Conservation (phyloP, 2,329 filamentous ascomycete genomes). For the Pseudogymnoascus verrucosus region DNA sequence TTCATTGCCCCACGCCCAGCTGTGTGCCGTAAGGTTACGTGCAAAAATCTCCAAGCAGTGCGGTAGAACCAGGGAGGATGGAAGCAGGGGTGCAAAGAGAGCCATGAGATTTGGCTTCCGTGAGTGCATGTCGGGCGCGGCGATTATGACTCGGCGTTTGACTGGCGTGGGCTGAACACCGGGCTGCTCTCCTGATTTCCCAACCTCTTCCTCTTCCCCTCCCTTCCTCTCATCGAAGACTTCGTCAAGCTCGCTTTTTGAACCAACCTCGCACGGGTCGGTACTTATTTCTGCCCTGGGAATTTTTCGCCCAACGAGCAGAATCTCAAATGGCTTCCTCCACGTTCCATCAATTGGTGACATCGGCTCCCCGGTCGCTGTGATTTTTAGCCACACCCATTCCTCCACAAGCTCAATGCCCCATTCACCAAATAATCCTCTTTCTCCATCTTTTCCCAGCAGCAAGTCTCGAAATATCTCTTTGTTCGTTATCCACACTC, state of each 20-base stretch:
- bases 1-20: conserved; percentile 75
- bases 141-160: conserved; percentile 52
- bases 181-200: conserved; percentile 25
- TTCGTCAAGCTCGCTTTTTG: neutral
- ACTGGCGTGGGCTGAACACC: conserved; percentile 18
- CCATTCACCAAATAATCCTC: conserved; percentile 58
- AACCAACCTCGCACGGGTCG: neutral
- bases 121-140: conserved; percentile 69
- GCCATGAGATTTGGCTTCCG: conserved; percentile 64
- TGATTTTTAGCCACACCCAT: conserved; percentile 75
- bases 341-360: conserved; percentile 50
- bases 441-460: conserved; percentile 36
- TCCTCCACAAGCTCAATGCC: conserved; percentile 58
- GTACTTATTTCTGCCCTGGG: conserved; percentile 10
- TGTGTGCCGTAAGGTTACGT: conserved; percentile 62
- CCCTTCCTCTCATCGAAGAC: neutral
- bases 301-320: conserved; percentile 48
- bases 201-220: neutral
- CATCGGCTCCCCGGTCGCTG: conserved; percentile 55
- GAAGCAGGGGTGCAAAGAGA: conserved; percentile 50
- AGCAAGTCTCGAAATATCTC: conserved; percentile 43
- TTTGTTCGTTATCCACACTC: conserved; percentile 74
- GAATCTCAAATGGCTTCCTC: conserved; percentile 70
- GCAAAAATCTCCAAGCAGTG: conserved; percentile 69
- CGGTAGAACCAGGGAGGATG: conserved; percentile 34